Evolutionary conservation across 2,329 filamentous ascomycete species (phyloP).

Genomic region (Metarhizium anisopliae): DNA sequence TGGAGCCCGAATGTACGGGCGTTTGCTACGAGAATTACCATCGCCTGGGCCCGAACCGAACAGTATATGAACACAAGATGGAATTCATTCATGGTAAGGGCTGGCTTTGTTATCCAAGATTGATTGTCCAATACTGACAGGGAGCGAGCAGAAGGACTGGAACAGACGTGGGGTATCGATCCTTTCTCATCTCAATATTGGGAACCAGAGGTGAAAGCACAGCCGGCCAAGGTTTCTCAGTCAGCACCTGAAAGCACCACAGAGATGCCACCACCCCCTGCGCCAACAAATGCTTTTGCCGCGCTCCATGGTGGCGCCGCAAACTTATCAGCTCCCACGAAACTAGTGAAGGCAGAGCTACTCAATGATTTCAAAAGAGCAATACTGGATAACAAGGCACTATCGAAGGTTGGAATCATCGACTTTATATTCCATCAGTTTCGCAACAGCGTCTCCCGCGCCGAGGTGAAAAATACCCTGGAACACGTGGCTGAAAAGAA

Average conservation of each 20-base stretch:
- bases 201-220: slow-evolving; percentile 36
- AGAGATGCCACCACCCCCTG: slow-evolving; percentile 25
- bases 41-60: slow-evolving; percentile 36
- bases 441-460: slow-evolving; percentile 25
- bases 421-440: slow-evolving; percentile 31
- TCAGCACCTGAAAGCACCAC: slow-evolving; percentile 7
- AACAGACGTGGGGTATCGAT: slow-evolving; percentile 55
- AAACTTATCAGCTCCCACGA: slow-evolving; percentile 13
- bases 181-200: slow-evolving; percentile 82
- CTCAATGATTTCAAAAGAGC: slow-evolving; percentile 32
- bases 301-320: slow-evolving; percentile 17
- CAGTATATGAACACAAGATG: slow-evolving; percentile 56
- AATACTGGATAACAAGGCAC: slow-evolving; percentile 29
- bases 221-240: slow-evolving; percentile 10
- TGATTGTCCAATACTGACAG: not conserved
- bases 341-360: slow-evolving; percentile 29
- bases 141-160: slow-evolving; percentile 31
- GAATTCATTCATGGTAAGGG: slow-evolving; percentile 62
- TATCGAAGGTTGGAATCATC: slow-evolving; percentile 32
- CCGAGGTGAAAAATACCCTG: slow-evolving; percentile 33
- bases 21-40: slow-evolving; percentile 69
- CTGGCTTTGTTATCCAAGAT: not conserved
- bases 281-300: slow-evolving; percentile 27
- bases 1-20: slow-evolving; percentile 70
- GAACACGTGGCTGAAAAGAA: slow-evolving; percentile 31